Evolutionary conservation across 2,329 filamentous ascomycete genomes (phyloP), one percentile per base, ranked within the genome.

Genomic region (Ophiostoma sp.): DNA sequence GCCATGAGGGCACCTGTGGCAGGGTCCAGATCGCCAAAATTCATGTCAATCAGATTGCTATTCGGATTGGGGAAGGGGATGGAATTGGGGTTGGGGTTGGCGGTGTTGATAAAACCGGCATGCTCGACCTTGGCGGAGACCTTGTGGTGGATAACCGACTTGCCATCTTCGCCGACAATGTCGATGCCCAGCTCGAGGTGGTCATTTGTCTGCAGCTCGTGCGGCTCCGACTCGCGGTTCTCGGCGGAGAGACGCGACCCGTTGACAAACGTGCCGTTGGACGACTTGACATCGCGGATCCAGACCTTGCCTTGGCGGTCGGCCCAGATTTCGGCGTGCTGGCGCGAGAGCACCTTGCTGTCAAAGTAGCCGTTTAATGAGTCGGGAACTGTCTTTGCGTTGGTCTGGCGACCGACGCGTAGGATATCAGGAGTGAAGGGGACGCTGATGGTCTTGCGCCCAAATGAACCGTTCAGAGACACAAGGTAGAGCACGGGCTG

Each of bases 231-330:
- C 79, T 99, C 95, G 75, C 94, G 89, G 76, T 97, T 99, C 79
- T 99, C 95, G 69, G 89, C 92, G 1, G 95, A 98, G 72, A 99
- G 80, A 39, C 95, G 89, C 69, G 90, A 88, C 27, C 93, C 93
- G 76, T 99, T 99, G 75, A 99, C 94, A 79, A 99, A 99, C 0
- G 95, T 99, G 71, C 95, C 95, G 78, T 99, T 99, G 57, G 95
- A 99, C 0, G 95, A 98, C 80, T 98, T 99, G 75, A 99, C 91
- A 80, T 99, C 95, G 71, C 94, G 88, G 75, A 99, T 98, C 86
- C 90, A 98, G 62, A 99, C 90, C 78, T 97, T 96, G 69, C 94
- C 94, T 73, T 91, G 89, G 69, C 83, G 80, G 73, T 88, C 86
- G n/a, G 95, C 93, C 88, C 93, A 98, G 52, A 99, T 91, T 79